Evolutionary conservation across 345 rosid genomes (phyloP).

Genomic region (Eucalyptus tenuipes): DNA sequence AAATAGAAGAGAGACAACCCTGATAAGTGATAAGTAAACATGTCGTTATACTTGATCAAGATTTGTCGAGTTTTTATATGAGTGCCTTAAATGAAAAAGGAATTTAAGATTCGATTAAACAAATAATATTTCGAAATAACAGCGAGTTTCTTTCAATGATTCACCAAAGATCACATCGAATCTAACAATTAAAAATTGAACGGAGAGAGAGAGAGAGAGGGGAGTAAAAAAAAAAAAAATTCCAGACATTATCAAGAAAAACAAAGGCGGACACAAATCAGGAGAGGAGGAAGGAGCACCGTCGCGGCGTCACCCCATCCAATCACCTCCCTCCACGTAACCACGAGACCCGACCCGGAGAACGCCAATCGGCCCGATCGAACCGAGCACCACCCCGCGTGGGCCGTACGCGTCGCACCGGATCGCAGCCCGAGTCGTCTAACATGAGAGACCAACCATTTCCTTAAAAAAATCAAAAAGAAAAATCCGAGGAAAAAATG

Average conservation of each 20-base stretch:
- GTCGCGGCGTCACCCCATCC: background rate
- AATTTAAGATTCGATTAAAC: background rate
- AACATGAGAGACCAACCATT: background rate
- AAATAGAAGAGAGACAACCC: background rate
- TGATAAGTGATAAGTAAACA: background rate
- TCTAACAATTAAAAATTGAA: background rate
- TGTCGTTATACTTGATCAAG: accelerated
- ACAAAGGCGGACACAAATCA: background rate
- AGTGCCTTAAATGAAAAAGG: accelerated
- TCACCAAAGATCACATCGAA: background rate
- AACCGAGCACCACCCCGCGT: background rate
- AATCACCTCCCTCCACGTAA: background rate
- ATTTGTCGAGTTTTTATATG: accelerated
- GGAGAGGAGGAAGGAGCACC: background rate
- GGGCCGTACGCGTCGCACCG: background rate
- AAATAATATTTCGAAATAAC: background rate
- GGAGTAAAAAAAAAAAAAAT: background rate
- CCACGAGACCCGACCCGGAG: background rate
- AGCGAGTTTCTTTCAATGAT: background rate
- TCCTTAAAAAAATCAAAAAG: background rate
- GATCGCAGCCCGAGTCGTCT: background rate
- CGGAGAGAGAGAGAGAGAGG: background rate
- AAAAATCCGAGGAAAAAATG: background rate
- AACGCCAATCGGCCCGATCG: background rate
- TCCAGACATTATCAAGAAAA: background rate